A percentile compares a stretch with the other conserved stretches of the same genome.
Evolutionary conservation across 2,329 filamentous ascomycete genomes (phyloP).

Genomic region (Aspergillus transmontanensis): DNA sequence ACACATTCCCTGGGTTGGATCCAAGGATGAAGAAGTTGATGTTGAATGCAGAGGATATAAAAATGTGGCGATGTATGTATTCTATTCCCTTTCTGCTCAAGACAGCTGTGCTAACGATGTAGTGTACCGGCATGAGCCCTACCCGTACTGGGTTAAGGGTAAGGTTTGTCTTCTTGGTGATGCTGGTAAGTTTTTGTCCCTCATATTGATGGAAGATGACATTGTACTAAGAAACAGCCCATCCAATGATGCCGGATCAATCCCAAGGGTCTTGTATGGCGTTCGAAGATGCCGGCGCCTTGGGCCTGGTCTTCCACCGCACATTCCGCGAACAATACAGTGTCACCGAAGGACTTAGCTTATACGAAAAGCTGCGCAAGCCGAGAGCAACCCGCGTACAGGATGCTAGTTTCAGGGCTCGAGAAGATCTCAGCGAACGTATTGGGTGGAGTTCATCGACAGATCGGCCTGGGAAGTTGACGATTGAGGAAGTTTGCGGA

Average conservation of each 20-base stretch:
- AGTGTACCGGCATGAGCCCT: slow-evolving; percentile 31
- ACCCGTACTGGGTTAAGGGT: slow-evolving; percentile 33
- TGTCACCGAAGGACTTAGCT: slow-evolving; percentile 22
- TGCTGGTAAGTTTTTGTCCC: slow-evolving; percentile 20
- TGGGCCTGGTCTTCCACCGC: slow-evolving; percentile 40
- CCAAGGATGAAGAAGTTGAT: slow-evolving; percentile 24
- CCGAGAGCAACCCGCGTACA: slow-evolving; percentile 33
- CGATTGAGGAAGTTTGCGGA: slow-evolving; percentile 37
- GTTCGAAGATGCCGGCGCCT: slow-evolving; percentile 44
- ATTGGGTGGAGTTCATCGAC: slow-evolving; percentile 32
- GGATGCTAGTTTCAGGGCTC: slow-evolving; percentile 29
- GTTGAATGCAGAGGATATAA: slow-evolving; percentile 28
- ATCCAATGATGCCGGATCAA: slow-evolving; percentile 39
- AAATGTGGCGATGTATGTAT: slow-evolving; percentile 28
- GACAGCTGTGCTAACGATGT: not conserved
- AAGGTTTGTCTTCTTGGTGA: slow-evolving; percentile 33
- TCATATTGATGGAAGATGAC: not conserved
- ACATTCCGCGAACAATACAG: slow-evolving; percentile 22
- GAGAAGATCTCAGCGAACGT: slow-evolving; percentile 31
- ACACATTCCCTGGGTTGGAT: slow-evolving; percentile 26
- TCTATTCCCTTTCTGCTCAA: not conserved
- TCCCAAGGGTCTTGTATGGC: slow-evolving; percentile 42
- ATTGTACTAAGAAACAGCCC: slow-evolving; percentile 20
- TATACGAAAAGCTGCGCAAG: slow-evolving; percentile 35
- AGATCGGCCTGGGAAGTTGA: slow-evolving; percentile 33